Percentiles rank a stretch among this genome's conserved stretches.
Evolutionary conservation across 1,284 basidiomycete species (phyloP).

Genomic region (Cutaneotrichosporon daszewskae): DNA sequence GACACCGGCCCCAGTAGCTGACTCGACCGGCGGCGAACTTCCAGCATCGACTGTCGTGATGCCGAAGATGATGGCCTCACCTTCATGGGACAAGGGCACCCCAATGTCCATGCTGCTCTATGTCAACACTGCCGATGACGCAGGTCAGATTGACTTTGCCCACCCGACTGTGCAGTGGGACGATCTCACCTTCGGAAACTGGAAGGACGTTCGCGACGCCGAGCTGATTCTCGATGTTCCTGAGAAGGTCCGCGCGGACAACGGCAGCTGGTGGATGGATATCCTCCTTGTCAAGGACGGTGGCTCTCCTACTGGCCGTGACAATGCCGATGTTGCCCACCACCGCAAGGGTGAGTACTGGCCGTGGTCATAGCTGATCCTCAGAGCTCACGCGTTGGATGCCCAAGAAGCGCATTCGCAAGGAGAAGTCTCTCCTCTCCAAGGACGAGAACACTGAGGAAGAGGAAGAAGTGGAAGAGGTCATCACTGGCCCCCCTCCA

Average conservation of each 20-base stretch:
- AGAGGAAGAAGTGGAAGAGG: slow-evolving; percentile 24
- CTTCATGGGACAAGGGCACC: slow-evolving; percentile 47
- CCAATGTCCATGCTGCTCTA: slow-evolving; percentile 62
- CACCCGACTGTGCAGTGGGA: slow-evolving; percentile 55
- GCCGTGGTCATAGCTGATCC: slow-evolving; percentile 6
- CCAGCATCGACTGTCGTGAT: slow-evolving; percentile 1
- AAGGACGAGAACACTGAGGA: slow-evolving; percentile 48
- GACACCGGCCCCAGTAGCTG: no score
- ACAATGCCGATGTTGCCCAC: slow-evolving; percentile 61
- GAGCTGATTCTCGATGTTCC: slow-evolving; percentile 69
- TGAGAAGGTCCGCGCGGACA: slow-evolving; percentile 64
- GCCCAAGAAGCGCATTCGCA: slow-evolving; percentile 64
- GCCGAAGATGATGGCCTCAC: slow-evolving; percentile 22
- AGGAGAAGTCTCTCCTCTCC: slow-evolving; percentile 73
- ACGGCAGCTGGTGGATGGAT: slow-evolving; percentile 73
- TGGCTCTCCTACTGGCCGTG: slow-evolving; percentile 55
- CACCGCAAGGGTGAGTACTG: slow-evolving; percentile 66
- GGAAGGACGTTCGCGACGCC: slow-evolving; percentile 61
- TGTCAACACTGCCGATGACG: slow-evolving; percentile 54
- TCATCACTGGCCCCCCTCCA: slow-evolving; percentile 21
- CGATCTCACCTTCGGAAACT: slow-evolving; percentile 76
- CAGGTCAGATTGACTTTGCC: slow-evolving; percentile 52
- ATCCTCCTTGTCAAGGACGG: slow-evolving; percentile 66
- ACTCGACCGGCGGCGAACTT: no score
- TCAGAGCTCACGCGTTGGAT: slow-evolving; percentile 79